Evolutionary conservation across 371 early-diverging fungal genomes (phyloP).

Genomic region (Mortierella sp.): DNA sequence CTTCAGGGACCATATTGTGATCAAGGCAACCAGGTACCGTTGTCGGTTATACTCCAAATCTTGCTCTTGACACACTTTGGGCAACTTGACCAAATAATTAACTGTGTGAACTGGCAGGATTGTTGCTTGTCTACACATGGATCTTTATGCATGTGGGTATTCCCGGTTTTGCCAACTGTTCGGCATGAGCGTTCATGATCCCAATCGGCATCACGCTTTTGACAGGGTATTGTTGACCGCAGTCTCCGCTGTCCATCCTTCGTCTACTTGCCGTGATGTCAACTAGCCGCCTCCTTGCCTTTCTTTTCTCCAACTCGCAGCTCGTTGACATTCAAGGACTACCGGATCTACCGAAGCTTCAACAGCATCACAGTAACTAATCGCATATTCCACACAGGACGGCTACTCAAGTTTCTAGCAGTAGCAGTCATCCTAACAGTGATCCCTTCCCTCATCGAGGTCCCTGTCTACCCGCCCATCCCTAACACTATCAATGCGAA

Average conservation of each 20-base stretch:
- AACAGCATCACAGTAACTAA: conserved; percentile 29
- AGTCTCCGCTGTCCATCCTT: too few relatives aligned
- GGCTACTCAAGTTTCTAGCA: conserved; percentile 11
- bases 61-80: too few relatives aligned
- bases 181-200: not conserved
- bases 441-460: conserved; percentile 6
- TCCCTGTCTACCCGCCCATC: not conserved
- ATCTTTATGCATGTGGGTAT: conserved; percentile 16
- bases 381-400: conserved; percentile 21
- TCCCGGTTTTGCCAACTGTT: conserved; percentile 8
- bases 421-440: not conserved
- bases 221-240: conserved; percentile 26
- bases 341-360: conserved; percentile 39
- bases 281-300: too few relatives aligned
- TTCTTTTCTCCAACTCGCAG: not conserved
- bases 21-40: conserved; percentile 34
- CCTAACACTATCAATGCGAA: conserved; percentile 2
- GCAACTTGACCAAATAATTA: too few relatives aligned
- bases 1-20: conserved; percentile 24
- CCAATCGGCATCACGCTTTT: conserved; percentile 19
- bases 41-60: too few relatives aligned
- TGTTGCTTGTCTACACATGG: conserved; percentile 19
- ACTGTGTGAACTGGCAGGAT: conserved; percentile 24
- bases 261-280: too few relatives aligned
- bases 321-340: conserved; percentile 30